Evolutionary conservation across 306 rosid species (phyloP).

Genomic region (barrel medic (Medicago truncatula)): DNA sequence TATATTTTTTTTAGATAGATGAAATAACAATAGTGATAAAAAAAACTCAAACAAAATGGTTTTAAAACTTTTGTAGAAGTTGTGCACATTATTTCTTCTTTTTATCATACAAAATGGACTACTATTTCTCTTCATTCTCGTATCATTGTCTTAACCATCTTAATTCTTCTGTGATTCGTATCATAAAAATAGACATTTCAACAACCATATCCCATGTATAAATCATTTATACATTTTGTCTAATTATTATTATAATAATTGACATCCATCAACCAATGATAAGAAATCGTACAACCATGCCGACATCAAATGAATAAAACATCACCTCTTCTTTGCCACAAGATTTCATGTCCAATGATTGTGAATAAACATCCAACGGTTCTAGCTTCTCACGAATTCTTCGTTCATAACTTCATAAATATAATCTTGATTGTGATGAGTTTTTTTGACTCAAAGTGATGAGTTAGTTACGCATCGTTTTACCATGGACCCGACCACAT

Average conservation of each 20-base stretch:
- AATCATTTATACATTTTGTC: neutral
- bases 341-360: conserved; percentile 38
- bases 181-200: neutral
- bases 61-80: too few species aligned
- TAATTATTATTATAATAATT: conserved; percentile 13
- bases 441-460: neutral
- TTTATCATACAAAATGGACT: too few species aligned
- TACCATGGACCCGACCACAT: conserved; percentile 29
- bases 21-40: too few species aligned
- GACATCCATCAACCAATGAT: neutral
- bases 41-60: too few species aligned
- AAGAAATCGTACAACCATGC: neutral
- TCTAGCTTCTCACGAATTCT: neutral
- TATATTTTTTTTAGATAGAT: too few species aligned
- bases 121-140: too few species aligned
- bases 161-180: neutral
- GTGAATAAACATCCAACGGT: conserved; percentile 34
- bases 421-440: neutral
- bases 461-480: neutral
- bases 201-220: neutral
- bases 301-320: neutral
- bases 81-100: too few species aligned
- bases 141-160: neutral
- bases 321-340: conserved; percentile 28
- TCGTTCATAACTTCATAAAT: too few species aligned